phyloP scores from a whole-genome alignment of 1,139 yeast species.

The Kurtzmaniella quercitrusa region DNA sequence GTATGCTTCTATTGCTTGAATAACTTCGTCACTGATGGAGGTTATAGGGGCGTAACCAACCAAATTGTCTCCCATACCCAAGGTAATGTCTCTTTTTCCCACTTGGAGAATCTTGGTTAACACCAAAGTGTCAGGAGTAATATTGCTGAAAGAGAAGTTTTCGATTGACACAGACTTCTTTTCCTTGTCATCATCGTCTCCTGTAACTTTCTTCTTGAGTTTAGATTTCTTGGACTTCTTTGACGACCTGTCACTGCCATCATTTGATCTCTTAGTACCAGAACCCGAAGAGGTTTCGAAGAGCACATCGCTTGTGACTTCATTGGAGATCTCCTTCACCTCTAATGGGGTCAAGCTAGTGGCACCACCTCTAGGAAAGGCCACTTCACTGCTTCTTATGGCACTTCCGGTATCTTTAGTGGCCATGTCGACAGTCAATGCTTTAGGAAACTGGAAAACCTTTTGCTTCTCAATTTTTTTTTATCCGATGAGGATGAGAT shows the following conservation, averaged over 20 bases:
- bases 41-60: conserved; percentile 79
- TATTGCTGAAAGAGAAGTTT: conserved; percentile 53
- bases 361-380: conserved; percentile 96
- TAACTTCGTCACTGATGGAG: conserved; percentile 62
- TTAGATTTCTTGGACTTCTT: conserved; percentile 30
- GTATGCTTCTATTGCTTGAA: conserved; percentile 51
- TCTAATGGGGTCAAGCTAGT: conserved; percentile 84
- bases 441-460: not conserved
- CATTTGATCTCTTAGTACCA: conserved; percentile 24
- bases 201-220: conserved; percentile 31
- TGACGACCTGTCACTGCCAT: conserved; percentile 20
- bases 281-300: conserved; percentile 46
- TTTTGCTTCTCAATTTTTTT: conserved; percentile 1
- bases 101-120: conserved; percentile 72
- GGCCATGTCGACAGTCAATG: not conserved
- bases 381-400: conserved; percentile 51
- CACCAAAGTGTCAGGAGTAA: conserved; percentile 67
- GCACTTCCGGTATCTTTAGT: conserved; percentile 9
- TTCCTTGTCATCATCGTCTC: conserved; percentile 20
- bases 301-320: conserved; percentile 83
- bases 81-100: conserved; percentile 56
- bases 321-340: conserved; percentile 87
- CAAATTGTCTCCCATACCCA: conserved; percentile 80
- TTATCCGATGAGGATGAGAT: conserved; percentile 3
- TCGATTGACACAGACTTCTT: conserved; percentile 45